These are phyloP conservation scores for Nidula microcarpa DNA, from an alignment of 768 basidiomycete genomes.

Conservation along the genomic window DNA sequence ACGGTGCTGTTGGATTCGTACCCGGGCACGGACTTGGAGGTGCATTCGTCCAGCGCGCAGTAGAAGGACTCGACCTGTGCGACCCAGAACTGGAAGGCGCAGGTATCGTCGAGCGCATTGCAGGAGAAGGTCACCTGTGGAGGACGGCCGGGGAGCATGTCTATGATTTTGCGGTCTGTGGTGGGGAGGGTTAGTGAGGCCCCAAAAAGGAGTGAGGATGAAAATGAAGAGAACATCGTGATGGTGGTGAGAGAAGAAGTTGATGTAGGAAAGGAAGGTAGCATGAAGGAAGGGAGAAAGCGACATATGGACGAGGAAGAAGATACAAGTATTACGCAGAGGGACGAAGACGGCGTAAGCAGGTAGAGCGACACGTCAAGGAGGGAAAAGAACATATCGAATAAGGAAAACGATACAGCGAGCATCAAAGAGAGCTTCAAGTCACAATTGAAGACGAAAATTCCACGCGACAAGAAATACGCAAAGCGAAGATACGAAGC, in stretches of 20 bases:
- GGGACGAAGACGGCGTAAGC: too few species aligned
- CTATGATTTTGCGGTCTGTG: slow-evolving; percentile 90
- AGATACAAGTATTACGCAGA: not conserved
- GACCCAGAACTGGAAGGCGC: slow-evolving; percentile 98
- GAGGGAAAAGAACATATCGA: too few species aligned
- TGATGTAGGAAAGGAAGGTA: not conserved
- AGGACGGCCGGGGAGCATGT: slow-evolving; percentile 82
- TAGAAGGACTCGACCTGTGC: slow-evolving; percentile 94
- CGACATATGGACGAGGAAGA: not conserved
- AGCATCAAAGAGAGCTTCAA: too few species aligned
- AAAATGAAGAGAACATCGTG: not conserved
- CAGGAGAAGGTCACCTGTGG: slow-evolving; percentile 98
- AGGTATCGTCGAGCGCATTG: slow-evolving; percentile 55
- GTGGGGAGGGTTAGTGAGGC: not conserved
- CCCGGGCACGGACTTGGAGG: slow-evolving; percentile 38
- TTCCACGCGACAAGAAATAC: too few species aligned
- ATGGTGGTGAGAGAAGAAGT: not conserved
- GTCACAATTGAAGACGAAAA: too few species aligned
- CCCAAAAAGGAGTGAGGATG: not conserved
- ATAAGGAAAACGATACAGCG: too few species aligned
- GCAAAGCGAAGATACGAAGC: not conserved
- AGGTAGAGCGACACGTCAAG: too few species aligned
- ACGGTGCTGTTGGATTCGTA: slow-evolving; percentile 69
- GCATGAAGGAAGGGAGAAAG: not conserved
- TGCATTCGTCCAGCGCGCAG: slow-evolving; percentile 78